Evolutionary conservation across 495 filamentous ascomycete species (phyloP), one percentile per base, ranked within the genome.

Genomic region (Aspergillus homomorphus): DNA sequence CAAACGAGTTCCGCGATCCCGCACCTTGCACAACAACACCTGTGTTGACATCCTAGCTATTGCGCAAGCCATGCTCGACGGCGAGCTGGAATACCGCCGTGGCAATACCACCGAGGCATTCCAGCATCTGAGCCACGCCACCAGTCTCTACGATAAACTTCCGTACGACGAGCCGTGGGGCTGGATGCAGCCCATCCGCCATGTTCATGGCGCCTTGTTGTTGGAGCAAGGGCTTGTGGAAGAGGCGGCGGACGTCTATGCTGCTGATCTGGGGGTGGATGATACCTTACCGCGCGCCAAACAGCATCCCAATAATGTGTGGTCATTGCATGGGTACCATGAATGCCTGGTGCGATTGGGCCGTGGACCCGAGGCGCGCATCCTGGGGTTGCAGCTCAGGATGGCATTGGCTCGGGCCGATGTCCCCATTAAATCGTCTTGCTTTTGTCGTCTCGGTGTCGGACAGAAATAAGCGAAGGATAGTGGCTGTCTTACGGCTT

Each of bases 91-190:
- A 41, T 90, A 89, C 61, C 84, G 86, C 5, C 70, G 71, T 3
- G 81, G 78, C 0, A 81, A 85, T 26, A 73, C 78, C 42, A 77
- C 83, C 0, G 10, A 58, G 7, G 86, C 85, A 0, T 88, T 87
- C 60, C 52, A 62, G 3, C 73, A 82, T 56, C 73, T 90, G 15
- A 74, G 76, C 0, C 55, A 62, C 12, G 77, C 87, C 0, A 82
- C 87, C 20, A 57, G 69, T 4, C 72, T 79, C 15, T 81, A 84
- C 51, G 80, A 84, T 49, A 56, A 58, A 0, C 73, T 88, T 19
- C 79, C 78, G 0, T 88, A 85, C 55, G 80, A 84, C 53, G 85
- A 88, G 65, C 85, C 85, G 1, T 88, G 84, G 85, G 82, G 82
- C 0, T 85, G 82, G 83, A 85, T 87, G 82, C 82, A 84, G 54